Evolutionary conservation across 805 yeast species (phyloP), one percentile per base, ranked within the genome.

Genomic region (Candida awuae): DNA sequence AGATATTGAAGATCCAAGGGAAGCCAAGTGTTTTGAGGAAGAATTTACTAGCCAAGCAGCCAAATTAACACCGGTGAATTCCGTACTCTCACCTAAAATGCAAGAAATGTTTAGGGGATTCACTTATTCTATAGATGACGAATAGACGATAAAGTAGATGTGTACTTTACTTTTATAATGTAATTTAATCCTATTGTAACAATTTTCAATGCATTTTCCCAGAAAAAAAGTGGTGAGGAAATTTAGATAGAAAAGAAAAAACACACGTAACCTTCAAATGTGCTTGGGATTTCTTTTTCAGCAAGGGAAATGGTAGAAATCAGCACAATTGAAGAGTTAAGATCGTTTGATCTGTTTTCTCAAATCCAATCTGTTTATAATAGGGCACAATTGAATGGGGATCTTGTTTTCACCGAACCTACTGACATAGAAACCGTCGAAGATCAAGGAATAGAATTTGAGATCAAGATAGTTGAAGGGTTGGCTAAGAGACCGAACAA

Each of bases 91-190:
- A 12, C 76, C 92, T 2, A 75, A 80, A 20, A 81, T 83, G 77
- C 98, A 92, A 68, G 97, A 92, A 54, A 94, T 86, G 65, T 92
- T 92, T 73, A 77, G 97, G 52, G 98, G 98, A 4, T 92, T 92
- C 65, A 86, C 97, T 2, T 90, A 87, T 60, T 76, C 83, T 52
- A 74, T 82, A 21, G 87, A 80, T 36, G 77, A 75, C 29, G 35
- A 33, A 21, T 38, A 19, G 9, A 14, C 8, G 4, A 4, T 6
- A 26, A 5, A 15, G n/a, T 10, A 9, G 9, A 20, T 15, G 16
- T 22, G n/a, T n/a, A n/a, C n/a, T n/a, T n/a, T n/a, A n/a, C n/a
- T n/a, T n/a, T n/a, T n/a, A n/a, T n/a, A n/a, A n/a, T n/a, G n/a
- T n/a, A n/a, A n/a, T n/a, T n/a, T n/a, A n/a, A n/a, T n/a, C n/a